Conservation (phyloP, 78 protist species). For the Isochrysis galbana region DNA sequence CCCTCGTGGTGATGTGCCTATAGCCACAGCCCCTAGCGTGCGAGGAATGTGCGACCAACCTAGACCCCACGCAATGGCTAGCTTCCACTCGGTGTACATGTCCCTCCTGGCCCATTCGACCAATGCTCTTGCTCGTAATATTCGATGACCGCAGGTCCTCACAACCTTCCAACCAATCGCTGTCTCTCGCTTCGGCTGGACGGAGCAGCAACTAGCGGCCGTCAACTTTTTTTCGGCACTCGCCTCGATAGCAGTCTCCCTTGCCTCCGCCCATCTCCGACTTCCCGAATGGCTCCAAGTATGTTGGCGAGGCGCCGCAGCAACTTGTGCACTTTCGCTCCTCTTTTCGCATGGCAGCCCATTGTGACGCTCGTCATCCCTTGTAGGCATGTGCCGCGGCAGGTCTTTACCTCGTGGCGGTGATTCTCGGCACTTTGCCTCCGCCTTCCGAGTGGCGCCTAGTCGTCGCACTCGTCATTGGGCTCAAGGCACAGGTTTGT, state of each 20-base stretch:
- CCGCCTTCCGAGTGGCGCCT: neutral
- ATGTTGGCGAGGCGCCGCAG: too few species aligned
- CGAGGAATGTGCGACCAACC: too few species aligned
- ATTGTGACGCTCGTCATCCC: too few species aligned
- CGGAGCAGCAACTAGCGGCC: neutral
- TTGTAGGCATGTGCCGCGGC: neutral
- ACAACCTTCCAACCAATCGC: conserved; percentile 13
- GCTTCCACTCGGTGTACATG: too few species aligned
- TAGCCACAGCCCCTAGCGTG: too few species aligned
- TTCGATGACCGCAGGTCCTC: too few species aligned
- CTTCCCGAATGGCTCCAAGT: neutral
- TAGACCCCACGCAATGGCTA: too few species aligned
- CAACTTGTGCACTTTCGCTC: too few species aligned
- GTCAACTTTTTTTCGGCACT: neutral
- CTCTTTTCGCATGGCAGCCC: too few species aligned
- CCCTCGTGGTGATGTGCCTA: too few species aligned
- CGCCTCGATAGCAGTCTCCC: neutral
- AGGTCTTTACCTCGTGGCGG: neutral
- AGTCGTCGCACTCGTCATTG: neutral
- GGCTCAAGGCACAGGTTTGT: conserved; percentile 20
- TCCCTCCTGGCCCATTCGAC: too few species aligned
- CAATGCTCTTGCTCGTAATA: too few species aligned
- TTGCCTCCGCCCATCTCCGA: neutral
- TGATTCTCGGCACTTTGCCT: neutral
- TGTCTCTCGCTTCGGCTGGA: neutral